These are phyloP conservation scores for Lactarius hatsudake DNA, from an alignment of 768 basidiomycete genomes.

Conservation along the genomic window DNA sequence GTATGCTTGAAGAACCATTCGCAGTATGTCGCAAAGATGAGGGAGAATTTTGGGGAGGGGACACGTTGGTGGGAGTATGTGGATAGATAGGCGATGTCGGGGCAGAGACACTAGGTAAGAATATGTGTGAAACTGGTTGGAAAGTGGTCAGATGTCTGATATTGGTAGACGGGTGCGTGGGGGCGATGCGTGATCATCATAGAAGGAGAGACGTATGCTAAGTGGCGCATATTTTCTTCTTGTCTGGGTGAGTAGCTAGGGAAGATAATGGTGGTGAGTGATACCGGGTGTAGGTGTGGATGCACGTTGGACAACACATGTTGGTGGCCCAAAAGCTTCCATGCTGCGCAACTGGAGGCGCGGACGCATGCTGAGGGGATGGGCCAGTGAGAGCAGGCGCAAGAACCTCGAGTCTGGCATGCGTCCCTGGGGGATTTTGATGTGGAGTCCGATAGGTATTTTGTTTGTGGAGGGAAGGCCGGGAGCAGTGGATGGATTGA, in stretches of 20 bases:
- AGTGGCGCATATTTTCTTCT: slow-evolving; percentile 19
- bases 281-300: slow-evolving; percentile 7
- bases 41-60: slow-evolving; percentile 29
- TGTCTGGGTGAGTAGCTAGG: slow-evolving; percentile 7
- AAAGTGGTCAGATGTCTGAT: slow-evolving; percentile 37
- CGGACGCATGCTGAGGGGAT: slow-evolving; percentile 27
- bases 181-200: slow-evolving; percentile 39
- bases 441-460: neutral
- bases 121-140: slow-evolving; percentile 33
- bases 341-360: slow-evolving; percentile 24
- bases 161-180: slow-evolving; percentile 40
- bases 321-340: slow-evolving; percentile 8
- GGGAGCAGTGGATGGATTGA: neutral
- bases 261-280: slow-evolving; percentile 16
- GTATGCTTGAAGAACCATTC: slow-evolving; percentile 1
- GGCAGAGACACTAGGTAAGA: slow-evolving; percentile 23
- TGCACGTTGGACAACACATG: slow-evolving; percentile 7
- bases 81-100: slow-evolving; percentile 16
- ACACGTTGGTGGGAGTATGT: slow-evolving; percentile 24
- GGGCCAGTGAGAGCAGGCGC: slow-evolving; percentile 22
- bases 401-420: neutral
- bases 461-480: slow-evolving; percentile 18
- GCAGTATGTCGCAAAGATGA: too few relatives aligned
- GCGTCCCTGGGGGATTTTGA: neutral
- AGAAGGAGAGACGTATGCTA: slow-evolving; percentile 28